These are phyloP conservation scores for Niebla homalea DNA, from an alignment of 495 filamentous ascomycete genomes.

Conservation along the genomic window DNA sequence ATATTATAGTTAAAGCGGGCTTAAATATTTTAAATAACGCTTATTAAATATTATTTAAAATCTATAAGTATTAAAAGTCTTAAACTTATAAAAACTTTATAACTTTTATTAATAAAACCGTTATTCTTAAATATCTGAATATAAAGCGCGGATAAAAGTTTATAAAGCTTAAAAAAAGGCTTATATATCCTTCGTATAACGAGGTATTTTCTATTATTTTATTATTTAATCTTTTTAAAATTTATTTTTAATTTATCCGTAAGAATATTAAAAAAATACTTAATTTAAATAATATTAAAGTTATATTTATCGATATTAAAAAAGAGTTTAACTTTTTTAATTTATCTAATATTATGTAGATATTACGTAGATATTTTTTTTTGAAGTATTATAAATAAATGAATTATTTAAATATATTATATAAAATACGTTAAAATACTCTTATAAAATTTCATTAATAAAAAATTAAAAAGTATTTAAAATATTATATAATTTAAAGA, in stretches of 20 bases:
- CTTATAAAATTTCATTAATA: background rate
- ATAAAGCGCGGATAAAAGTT: background rate
- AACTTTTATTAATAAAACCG: background rate
- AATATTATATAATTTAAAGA: background rate
- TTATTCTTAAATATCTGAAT: background rate
- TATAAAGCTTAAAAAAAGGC: background rate
- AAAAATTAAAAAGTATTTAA: conserved; percentile 1
- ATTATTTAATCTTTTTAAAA: background rate
- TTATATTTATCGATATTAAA: too few species aligned
- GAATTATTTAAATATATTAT: background rate
- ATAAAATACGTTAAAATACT: background rate
- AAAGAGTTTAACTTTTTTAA: background rate
- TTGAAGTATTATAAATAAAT: background rate
- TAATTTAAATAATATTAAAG: background rate
- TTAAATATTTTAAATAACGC: background rate
- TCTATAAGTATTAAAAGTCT: background rate
- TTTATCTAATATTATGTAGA: background rate
- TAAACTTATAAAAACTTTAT: background rate
- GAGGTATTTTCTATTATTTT: background rate
- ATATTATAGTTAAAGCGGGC: background rate
- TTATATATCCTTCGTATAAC: background rate
- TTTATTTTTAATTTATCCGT: background rate
- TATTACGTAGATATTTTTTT: background rate
- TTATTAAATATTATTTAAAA: background rate
- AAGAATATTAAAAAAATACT: background rate